These are phyloP conservation scores for Serendipita sp. DNA, from an alignment of 768 basidiomycete genomes.

Conservation along the genomic window DNA sequence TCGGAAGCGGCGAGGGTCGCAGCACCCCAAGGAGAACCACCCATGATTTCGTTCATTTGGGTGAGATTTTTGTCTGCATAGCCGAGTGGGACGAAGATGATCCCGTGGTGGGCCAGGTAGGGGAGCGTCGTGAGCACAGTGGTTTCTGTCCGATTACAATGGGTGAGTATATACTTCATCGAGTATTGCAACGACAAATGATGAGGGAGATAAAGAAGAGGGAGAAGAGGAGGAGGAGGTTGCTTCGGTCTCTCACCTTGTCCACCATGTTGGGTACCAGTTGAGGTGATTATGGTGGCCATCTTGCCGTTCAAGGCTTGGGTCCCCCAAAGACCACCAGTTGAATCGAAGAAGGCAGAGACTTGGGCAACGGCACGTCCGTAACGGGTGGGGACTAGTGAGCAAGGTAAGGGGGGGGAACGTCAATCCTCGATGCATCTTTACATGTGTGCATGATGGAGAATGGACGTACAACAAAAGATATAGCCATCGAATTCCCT, in stretches of 20 bases:
- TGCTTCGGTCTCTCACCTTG: conserved; percentile 14
- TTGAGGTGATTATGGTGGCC: conserved; percentile 19
- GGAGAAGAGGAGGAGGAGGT: too few species aligned
- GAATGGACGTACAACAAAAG: conserved; percentile 28
- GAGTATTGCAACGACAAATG: neutral
- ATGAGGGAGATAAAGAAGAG: neutral
- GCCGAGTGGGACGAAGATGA: conserved; percentile 51
- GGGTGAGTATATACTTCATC: too few species aligned
- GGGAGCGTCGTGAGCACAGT: neutral
- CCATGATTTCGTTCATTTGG: conserved; percentile 33
- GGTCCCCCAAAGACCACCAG: conserved; percentile 45
- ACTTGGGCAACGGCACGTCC: conserved; percentile 62
- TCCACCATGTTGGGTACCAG: conserved; percentile 22
- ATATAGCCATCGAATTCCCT: conserved; percentile 53
- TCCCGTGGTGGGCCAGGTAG: neutral
- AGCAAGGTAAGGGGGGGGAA: neutral
- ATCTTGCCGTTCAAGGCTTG: conserved; percentile 21
- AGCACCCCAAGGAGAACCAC: conserved; percentile 25
- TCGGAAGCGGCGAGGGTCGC: conserved; percentile 6
- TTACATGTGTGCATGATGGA: neutral
- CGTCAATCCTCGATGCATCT: too few species aligned
- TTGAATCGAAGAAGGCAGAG: conserved; percentile 51
- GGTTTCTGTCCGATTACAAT: neutral
- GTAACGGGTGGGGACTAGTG: conserved; percentile 54
- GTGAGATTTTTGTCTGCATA: conserved; percentile 31